These are phyloP conservation scores for Kwoniella newhampshirensis DNA, from an alignment of 768 basidiomycete genomes.

Conservation along the genomic window DNA sequence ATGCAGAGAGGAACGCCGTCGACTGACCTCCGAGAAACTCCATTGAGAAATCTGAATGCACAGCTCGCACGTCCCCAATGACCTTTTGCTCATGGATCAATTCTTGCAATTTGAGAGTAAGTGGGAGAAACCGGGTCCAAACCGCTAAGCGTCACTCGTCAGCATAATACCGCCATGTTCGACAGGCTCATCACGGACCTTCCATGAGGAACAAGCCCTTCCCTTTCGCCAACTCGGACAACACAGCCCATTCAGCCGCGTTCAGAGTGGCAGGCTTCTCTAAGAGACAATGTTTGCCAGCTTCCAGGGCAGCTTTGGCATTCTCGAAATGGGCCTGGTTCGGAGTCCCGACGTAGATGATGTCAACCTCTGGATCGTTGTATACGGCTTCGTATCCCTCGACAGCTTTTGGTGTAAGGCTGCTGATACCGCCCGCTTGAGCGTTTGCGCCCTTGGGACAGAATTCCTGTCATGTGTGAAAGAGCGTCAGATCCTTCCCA, in stretches of 20 bases:
- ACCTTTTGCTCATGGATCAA: slow-evolving; percentile 23
- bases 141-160: neutral
- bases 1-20: too few relatives aligned
- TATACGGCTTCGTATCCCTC: slow-evolving; percentile 71
- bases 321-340: slow-evolving; percentile 77
- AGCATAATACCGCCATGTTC: neutral
- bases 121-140: slow-evolving; percentile 19
- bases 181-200: slow-evolving; percentile 76
- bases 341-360: slow-evolving; percentile 76
- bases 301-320: slow-evolving; percentile 68
- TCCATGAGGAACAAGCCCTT: slow-evolving; percentile 83
- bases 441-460: too few relatives aligned
- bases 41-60: slow-evolving; percentile 66
- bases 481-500: too few relatives aligned
- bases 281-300: slow-evolving; percentile 77
- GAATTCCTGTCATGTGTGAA: too few relatives aligned
- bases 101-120: slow-evolving; percentile 23
- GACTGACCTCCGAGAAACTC: too few relatives aligned
- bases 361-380: slow-evolving; percentile 67
- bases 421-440: too few relatives aligned
- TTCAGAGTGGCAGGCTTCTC: slow-evolving; percentile 82
- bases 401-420: too few relatives aligned
- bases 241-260: slow-evolving; percentile 65
- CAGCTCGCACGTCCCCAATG: slow-evolving; percentile 26
- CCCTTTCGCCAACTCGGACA: slow-evolving; percentile 70